Conservation (phyloP, 2,329 filamentous ascomycete species). For the Knufia petricola region DNA sequence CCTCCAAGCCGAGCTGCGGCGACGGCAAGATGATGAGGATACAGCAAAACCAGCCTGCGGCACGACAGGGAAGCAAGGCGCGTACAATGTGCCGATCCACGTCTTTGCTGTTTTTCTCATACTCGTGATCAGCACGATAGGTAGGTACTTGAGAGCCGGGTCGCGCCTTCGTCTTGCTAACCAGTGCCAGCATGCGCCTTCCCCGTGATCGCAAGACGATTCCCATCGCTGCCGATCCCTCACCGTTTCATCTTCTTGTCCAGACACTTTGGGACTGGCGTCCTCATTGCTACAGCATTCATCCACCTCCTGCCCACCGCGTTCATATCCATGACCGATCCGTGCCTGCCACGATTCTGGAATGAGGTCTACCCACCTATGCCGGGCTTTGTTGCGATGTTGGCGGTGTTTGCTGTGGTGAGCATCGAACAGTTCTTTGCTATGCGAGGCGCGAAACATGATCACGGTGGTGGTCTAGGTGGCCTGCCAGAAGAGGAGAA, state of each 20-base stretch:
- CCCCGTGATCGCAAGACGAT: constrained; percentile 53
- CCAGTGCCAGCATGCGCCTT: constrained; percentile 50
- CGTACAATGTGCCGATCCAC: constrained; percentile 58
- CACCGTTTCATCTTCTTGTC: constrained; percentile 55
- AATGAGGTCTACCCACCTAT: constrained; percentile 38
- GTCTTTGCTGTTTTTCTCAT: constrained; percentile 60
- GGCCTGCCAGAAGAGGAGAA: constrained; percentile 17
- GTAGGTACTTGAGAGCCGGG: constrained; percentile 30
- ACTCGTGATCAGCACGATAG: constrained; percentile 49
- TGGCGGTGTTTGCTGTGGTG: constrained; percentile 36
- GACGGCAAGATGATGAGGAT: constrained; percentile 36
- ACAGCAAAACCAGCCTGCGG: constrained; percentile 42
- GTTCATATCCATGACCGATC: constrained; percentile 56
- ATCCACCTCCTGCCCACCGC: constrained; percentile 65
- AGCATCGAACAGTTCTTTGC: constrained; percentile 56
- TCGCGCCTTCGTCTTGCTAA: constrained; percentile 8
- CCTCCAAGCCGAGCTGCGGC: constrained; percentile 41
- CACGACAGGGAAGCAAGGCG: constrained; percentile 25
- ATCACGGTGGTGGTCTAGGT: constrained; percentile 33
- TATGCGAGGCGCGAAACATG: constrained; percentile 53
- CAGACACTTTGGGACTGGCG: constrained; percentile 71
- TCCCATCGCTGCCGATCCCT: constrained; percentile 49
- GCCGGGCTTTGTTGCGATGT: constrained; percentile 39
- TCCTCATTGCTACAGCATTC: constrained; percentile 78
- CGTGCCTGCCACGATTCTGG: constrained; percentile 45